Evolutionary conservation across 2,329 filamentous ascomycete species (phyloP), one percentile per base, ranked within the genome.

Genomic region (Colletotrichum trifolii): DNA sequence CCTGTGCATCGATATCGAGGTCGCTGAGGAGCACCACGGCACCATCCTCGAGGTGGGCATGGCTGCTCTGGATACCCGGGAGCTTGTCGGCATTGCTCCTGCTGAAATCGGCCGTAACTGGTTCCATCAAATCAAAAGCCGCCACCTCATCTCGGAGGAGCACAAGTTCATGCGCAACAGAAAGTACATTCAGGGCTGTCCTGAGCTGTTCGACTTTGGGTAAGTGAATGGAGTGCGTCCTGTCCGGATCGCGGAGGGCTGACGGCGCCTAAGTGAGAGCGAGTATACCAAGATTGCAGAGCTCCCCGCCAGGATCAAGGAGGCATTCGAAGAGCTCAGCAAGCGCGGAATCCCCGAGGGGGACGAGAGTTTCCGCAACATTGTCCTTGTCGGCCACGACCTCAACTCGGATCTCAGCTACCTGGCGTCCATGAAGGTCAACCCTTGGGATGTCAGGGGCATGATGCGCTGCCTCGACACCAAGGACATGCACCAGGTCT

Each of bases 1-100:
- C 70, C 82, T 97, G 64, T 88, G 86, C 67, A 82, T 98, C 48
- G 96, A 99, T 71, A 81, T 96, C 38, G 96, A 99, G 76, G 89
- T 90, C 1, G 92, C 89, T 63, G 96, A 99, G 75, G 78, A 79
- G 25, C 81, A 86, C 48, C 85, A 88, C 11, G 80, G 83, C 39
- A 81, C 86, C 11, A 85, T 98, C 64, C 97, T 94, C 0, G 96
- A 99, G 76, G 83, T 99, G 43, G 96, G 96, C 1, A 82, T 99
- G 45, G 90, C 93, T 1, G 89, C 90, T 3, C 82, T 98, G 0
- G 94, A 98, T 74, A 94, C 91, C 1, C 70, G 76, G 5, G 76
- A 85, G 42, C 73, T 93, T 25, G 71, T 77, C 1, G 78, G 75
- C 8, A 67, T 88, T 1, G 71, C 86, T 0, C 91, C 92, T 3